Conservation (phyloP, 768 basidiomycete species). For the Leccinellum luteum region DNA sequence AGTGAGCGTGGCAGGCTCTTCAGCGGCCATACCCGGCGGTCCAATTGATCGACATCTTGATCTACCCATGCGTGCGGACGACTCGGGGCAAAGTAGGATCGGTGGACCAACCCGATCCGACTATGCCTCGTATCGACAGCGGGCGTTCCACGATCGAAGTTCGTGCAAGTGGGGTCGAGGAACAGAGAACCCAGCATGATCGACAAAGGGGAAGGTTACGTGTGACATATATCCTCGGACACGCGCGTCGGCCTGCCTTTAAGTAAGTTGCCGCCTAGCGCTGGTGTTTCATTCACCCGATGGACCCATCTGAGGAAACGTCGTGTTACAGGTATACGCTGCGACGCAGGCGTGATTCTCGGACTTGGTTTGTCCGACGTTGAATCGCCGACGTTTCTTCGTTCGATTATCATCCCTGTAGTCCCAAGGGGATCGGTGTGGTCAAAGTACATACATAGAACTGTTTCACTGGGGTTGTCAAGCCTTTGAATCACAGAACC, state of each 20-base stretch:
- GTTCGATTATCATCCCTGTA: not conserved
- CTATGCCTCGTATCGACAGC: not conserved
- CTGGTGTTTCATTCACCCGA: too few relatives aligned
- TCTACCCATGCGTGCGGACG: not conserved
- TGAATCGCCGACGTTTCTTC: not conserved
- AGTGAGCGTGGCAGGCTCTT: not conserved
- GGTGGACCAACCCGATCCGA: not conserved
- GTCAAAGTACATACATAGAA: not conserved
- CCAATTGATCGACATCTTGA: not conserved
- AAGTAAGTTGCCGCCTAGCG: too few relatives aligned
- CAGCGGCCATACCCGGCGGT: not conserved
- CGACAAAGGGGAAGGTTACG: not conserved
- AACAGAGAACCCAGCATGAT: not conserved
- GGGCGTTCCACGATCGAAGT: not conserved
- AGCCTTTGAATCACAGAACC: slow-evolving; percentile 2
- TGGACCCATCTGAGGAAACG: not conserved
- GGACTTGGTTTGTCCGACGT: not conserved
- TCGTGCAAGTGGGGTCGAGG: not conserved
- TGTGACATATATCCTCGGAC: not conserved
- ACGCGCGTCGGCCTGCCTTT: not conserved
- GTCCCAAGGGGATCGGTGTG: not conserved
- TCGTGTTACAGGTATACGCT: not conserved
- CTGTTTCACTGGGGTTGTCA: slow-evolving; percentile 3
- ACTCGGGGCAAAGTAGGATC: not conserved
- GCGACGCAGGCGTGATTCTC: not conserved